Percentiles rank a stretch among this genome's conserved stretches.
Evolutionary conservation across 1,284 basidiomycete genomes (phyloP).

Genomic region (Austroboletus niveus): DNA sequence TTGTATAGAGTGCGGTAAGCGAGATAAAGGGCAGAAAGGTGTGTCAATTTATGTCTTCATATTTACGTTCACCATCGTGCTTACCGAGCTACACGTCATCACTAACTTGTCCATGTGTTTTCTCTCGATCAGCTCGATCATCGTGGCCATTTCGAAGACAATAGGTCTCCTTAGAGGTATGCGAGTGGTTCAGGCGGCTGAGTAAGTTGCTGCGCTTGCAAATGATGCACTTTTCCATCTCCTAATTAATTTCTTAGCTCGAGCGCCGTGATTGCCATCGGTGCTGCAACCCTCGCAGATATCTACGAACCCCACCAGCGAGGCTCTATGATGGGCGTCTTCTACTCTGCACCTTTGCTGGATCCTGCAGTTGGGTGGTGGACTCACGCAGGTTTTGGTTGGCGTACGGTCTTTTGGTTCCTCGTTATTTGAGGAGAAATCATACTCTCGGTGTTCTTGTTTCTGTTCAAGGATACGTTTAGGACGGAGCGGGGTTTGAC

Average conservation of each 20-base stretch:
- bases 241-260: constrained; percentile 43
- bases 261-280: constrained; percentile 74
- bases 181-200: constrained; percentile 65
- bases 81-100: neutral
- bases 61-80: neutral
- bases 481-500: constrained; percentile 71
- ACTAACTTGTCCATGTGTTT: constrained; percentile 63
- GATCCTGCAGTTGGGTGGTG: constrained; percentile 70
- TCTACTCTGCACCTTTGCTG: constrained; percentile 62
- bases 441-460: constrained; percentile 56
- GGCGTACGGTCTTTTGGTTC: constrained; percentile 86
- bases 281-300: constrained; percentile 81
- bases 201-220: constrained; percentile 37
- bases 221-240: neutral
- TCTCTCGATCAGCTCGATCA: constrained; percentile 62
- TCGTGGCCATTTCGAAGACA: constrained; percentile 59
- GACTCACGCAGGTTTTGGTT: constrained; percentile 67
- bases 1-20: constrained; percentile 71
- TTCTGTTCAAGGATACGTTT: constrained; percentile 82
- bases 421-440: constrained; percentile 63
- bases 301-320: constrained; percentile 79
- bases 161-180: constrained; percentile 74
- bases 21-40: constrained; percentile 83
- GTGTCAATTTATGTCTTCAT: neutral
- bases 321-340: constrained; percentile 79